Conservation (phyloP, 345 rosid genomes). For the Citrus hindsii region DNA sequence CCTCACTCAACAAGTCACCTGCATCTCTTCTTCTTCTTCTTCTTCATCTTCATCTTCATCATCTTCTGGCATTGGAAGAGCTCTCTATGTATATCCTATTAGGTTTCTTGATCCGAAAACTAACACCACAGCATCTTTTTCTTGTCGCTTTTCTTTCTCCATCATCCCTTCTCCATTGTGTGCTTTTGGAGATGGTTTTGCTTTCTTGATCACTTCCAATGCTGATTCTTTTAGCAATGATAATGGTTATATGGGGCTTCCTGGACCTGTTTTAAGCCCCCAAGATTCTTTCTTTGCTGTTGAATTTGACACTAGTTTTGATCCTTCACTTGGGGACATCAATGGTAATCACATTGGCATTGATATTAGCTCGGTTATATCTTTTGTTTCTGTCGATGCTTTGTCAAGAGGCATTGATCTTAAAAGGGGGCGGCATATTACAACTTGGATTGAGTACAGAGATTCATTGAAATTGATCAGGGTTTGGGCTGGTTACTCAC, state of each 20-base stretch:
- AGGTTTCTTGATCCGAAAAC: slow-evolving; percentile 51
- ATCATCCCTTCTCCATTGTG: slow-evolving; percentile 51
- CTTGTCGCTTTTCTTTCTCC: slow-evolving; percentile 64
- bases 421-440: slow-evolving; percentile 48
- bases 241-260: slow-evolving; percentile 67
- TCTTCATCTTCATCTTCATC: slow-evolving; percentile 23
- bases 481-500: slow-evolving; percentile 60
- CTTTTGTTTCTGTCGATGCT: slow-evolving; percentile 56
- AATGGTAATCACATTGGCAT: slow-evolving; percentile 66
- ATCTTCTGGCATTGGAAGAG: slow-evolving; percentile 48
- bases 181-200: slow-evolving; percentile 72
- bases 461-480: slow-evolving; percentile 49
- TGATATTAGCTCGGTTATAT: slow-evolving; percentile 46
- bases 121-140: slow-evolving; percentile 57
- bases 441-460: slow-evolving; percentile 72
- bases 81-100: slow-evolving; percentile 52
- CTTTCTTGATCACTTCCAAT: slow-evolving; percentile 74
- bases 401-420: slow-evolving; percentile 54
- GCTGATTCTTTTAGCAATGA: slow-evolving; percentile 61
- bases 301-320: slow-evolving; percentile 67
- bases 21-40: slow-evolving; percentile 22
- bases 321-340: slow-evolving; percentile 54
- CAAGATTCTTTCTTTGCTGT: slow-evolving; percentile 65
- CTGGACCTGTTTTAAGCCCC: slow-evolving; percentile 33
- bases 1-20: slow-evolving; percentile 56